Evolutionary conservation across 345 rosid genomes (phyloP).

Genomic region (Adansonia digitata): DNA sequence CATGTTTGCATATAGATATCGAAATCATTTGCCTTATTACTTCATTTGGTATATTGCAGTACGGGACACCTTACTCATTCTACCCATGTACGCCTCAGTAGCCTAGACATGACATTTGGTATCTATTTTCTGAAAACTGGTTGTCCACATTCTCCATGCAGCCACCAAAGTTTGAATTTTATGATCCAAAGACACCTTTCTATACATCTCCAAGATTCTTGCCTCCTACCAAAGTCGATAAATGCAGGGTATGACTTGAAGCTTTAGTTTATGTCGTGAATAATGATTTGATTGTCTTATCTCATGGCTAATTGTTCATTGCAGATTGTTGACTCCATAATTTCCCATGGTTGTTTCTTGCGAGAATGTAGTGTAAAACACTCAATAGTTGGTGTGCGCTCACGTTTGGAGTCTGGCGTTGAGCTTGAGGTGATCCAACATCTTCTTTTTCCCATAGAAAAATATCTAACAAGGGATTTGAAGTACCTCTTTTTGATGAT

Average conservation of each 20-base stretch:
- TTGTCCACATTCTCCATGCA: conserved; percentile 23
- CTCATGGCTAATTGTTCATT: conserved; percentile 9
- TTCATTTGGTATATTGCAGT: background rate
- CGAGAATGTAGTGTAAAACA: conserved; percentile 61
- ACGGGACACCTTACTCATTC: background rate
- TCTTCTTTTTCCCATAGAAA: background rate
- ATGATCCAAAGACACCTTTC: conserved; percentile 76
- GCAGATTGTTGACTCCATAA: conserved; percentile 71
- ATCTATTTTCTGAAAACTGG: background rate
- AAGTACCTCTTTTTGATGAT: conserved; percentile 2
- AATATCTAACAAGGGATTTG: background rate
- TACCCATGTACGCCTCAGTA: background rate
- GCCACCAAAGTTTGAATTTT: conserved; percentile 75
- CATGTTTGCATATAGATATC: background rate
- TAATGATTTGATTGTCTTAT: background rate
- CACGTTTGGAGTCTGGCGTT: conserved; percentile 75
- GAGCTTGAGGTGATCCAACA: conserved; percentile 43
- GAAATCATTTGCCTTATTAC: background rate
- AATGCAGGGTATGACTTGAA: conserved; percentile 52
- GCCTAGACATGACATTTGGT: background rate
- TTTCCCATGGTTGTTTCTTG: conserved; percentile 89
- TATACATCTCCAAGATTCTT: conserved; percentile 84
- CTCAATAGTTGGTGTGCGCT: conserved; percentile 71
- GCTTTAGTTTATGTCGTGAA: background rate
- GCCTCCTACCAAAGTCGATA: conserved; percentile 86